phyloP scores from a whole-genome alignment of 495 filamentous ascomycete species.

The Gamarada debralockiae region DNA sequence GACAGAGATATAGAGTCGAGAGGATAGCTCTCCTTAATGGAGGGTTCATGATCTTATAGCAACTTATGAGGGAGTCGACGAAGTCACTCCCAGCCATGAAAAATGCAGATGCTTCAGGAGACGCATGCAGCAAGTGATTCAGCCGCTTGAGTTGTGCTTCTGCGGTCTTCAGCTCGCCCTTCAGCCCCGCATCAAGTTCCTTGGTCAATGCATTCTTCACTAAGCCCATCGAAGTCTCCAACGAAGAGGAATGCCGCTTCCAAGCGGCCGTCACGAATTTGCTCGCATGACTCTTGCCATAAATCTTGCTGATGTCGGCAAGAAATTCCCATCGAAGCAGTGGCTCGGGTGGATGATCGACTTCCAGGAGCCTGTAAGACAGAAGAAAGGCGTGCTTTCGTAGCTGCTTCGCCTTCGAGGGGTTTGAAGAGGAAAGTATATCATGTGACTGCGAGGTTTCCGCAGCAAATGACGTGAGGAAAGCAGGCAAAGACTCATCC shows the following conservation, averaged over 20 bases:
- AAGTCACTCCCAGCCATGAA: slow-evolving; percentile 84
- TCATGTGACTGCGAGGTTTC: slow-evolving; percentile 12
- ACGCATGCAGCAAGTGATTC: slow-evolving; percentile 50
- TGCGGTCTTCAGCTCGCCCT: slow-evolving; percentile 43
- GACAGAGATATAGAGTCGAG: slow-evolving; percentile 65
- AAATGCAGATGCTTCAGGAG: slow-evolving; percentile 48
- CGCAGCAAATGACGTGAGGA: slow-evolving; percentile 21
- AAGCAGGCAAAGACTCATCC: slow-evolving; percentile 47
- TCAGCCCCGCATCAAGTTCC: slow-evolving; percentile 46
- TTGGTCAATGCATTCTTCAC: slow-evolving; percentile 18
- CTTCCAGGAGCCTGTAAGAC: slow-evolving; percentile 41
- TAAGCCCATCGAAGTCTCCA: slow-evolving; percentile 13
- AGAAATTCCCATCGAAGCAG: slow-evolving; percentile 56
- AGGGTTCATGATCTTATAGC: slow-evolving; percentile 58
- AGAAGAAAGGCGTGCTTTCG: slow-evolving; percentile 61
- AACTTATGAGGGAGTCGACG: slow-evolving; percentile 65
- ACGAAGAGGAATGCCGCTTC: slow-evolving; percentile 5
- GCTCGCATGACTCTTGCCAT: slow-evolving; percentile 43
- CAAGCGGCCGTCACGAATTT: slow-evolving; percentile 29
- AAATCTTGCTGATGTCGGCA: slow-evolving; percentile 50
- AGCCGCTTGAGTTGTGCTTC: slow-evolving; percentile 40
- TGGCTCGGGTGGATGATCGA: slow-evolving; percentile 34
- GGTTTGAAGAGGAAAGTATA: slow-evolving; percentile 25
- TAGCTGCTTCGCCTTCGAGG: slow-evolving; percentile 46
- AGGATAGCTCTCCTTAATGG: slow-evolving; percentile 59